These are phyloP conservation scores for Diaporthe aspalathi DNA, from an alignment of 2,329 filamentous ascomycete genomes.

Conservation along the genomic window DNA sequence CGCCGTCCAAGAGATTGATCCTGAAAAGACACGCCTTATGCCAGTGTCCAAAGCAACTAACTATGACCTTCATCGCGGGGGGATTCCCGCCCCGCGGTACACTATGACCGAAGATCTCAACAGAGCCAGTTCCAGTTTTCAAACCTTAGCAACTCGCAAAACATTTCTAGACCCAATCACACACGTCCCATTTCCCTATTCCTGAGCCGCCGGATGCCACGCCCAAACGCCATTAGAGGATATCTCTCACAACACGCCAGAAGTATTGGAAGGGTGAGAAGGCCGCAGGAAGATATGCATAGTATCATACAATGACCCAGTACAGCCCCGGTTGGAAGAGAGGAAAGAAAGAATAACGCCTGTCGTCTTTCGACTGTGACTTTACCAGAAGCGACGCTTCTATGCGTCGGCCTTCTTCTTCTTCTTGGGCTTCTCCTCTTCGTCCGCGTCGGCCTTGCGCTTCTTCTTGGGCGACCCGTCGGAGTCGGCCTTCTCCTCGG, in stretches of 20 bases:
- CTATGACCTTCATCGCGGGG: not conserved
- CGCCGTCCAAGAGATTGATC: not conserved
- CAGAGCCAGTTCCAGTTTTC: constrained; percentile 4
- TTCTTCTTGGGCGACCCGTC: constrained; percentile 70
- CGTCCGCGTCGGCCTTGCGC: constrained; percentile 76
- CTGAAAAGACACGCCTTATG: not conserved
- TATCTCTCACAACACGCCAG: constrained; percentile 39
- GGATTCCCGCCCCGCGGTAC: not conserved
- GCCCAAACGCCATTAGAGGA: constrained; percentile 40
- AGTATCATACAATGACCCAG: constrained; percentile 36
- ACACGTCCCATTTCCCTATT: constrained; percentile 13
- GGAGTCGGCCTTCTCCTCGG: constrained; percentile 63
- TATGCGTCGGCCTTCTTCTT: constrained; percentile 45
- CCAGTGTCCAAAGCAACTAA: not conserved
- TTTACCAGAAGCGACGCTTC: not conserved
- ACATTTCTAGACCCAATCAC: constrained; percentile 25
- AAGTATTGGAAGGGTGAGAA: constrained; percentile 36
- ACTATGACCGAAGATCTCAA: constrained; percentile 15
- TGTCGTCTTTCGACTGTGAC: not conserved
- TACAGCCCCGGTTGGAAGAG: constrained; percentile 27
- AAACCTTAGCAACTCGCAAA: constrained; percentile 23
- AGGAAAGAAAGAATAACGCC: constrained; percentile 15
- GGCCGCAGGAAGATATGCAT: constrained; percentile 36
- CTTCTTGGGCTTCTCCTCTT: constrained; percentile 70
- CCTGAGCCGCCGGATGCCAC: constrained; percentile 34